Percentiles rank a stretch among this genome's conserved stretches.
Conservation (phyloP, 441 rosid genomes). For the Populus hybrid region DNA sequence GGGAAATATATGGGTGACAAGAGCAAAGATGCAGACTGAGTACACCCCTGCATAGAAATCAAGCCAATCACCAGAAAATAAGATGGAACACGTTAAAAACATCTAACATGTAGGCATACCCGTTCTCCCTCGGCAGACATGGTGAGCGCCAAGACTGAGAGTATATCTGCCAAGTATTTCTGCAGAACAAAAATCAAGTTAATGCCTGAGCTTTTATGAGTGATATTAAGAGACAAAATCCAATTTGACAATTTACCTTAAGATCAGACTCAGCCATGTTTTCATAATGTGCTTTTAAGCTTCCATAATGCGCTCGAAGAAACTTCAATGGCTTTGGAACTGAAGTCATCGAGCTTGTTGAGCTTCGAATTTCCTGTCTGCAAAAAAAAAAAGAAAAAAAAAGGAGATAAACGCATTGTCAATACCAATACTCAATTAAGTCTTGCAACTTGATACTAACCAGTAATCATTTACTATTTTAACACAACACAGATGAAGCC, state of each 20-base stretch:
- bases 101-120: conserved; percentile 41
- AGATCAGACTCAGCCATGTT: conserved; percentile 63
- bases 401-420: not conserved
- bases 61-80: not conserved
- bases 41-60: not conserved
- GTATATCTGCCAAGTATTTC: conserved; percentile 86
- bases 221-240: not conserved
- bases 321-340: conserved; percentile 96
- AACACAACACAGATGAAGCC: not conserved
- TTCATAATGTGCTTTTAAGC: conserved; percentile 63
- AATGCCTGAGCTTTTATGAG: not conserved
- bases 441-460: not conserved
- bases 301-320: conserved; percentile 98
- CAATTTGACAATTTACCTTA: conserved; percentile 44
- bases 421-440: not conserved
- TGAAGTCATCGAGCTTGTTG: conserved; percentile 97
- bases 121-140: conserved; percentile 99
- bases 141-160: conserved; percentile 91
- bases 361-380: conserved; percentile 81
- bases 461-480: not conserved
- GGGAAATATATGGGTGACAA: not conserved
- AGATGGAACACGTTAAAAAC: conserved; percentile 4
- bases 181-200: conserved; percentile 30
- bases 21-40: not conserved
- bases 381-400: not conserved